Conservation (phyloP, 106 monocot species). For the Platanthera zijinensis region DNA sequence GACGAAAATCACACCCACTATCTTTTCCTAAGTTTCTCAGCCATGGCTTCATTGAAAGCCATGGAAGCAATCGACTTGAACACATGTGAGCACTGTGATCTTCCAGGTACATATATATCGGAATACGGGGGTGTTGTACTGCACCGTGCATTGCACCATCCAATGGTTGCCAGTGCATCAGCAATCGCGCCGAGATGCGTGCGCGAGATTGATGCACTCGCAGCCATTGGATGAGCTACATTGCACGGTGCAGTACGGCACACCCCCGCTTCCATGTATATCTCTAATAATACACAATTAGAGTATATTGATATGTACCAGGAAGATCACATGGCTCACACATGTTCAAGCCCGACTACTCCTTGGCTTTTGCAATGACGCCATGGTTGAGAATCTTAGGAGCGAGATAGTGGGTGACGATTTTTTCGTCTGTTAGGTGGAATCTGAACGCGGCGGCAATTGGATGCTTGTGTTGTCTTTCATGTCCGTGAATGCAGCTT, state of each 20-base stretch:
- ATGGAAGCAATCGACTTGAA: not conserved
- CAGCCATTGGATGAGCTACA: too few species aligned
- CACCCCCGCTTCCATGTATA: not conserved
- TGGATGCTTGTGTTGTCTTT: not conserved
- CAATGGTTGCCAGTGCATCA: too few species aligned
- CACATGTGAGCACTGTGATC: not conserved
- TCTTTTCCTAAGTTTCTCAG: not conserved
- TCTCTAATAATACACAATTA: not conserved
- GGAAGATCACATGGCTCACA: conserved; percentile 21
- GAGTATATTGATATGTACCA: not conserved
- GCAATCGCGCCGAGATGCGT: too few species aligned
- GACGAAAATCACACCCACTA: not conserved
- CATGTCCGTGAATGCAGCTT: not conserved
- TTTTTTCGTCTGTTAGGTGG: not conserved
- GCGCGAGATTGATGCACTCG: too few species aligned
- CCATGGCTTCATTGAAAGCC: not conserved
- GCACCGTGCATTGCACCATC: too few species aligned
- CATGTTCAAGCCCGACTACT: conserved; percentile 13
- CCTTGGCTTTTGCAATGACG: not conserved
- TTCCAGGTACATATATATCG: too few species aligned
- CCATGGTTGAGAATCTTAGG: conserved; percentile 1
- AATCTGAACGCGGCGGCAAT: not conserved
- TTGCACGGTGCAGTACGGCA: too few species aligned
- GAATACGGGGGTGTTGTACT: too few species aligned
- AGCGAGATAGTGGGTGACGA: not conserved